Evolutionary conservation across 805 yeast genomes (phyloP), one percentile per base, ranked within the genome.

Genomic region (Wickerhamomyces strasburgensis): DNA sequence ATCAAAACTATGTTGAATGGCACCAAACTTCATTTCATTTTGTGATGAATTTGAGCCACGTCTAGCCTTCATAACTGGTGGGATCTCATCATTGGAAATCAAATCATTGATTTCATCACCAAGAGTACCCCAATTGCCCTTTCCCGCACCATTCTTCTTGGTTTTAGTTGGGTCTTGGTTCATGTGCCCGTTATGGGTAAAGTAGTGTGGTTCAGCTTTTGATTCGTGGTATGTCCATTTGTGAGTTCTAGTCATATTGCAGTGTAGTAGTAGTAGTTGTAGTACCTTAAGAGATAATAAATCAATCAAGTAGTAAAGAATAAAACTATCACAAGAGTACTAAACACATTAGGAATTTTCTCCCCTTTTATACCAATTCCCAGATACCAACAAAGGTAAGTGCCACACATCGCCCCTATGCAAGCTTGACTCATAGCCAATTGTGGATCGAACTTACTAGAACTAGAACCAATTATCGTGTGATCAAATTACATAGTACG

Each of bases 81-180:
- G 66, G 44, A 77, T 66, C 44, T 75, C 80, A 33, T 80, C 84
- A 14, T 70, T 63, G 36, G 73, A 75, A 41, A 74, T 70, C 43
- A 84, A 57, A 44, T 78, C 84, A 32, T 75, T 74, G 35, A 80
- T 57, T 51, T 86, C 95, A 49, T 84, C 95, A 21, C 88, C 90
- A 7, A 78, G 72, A 42, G 68, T 65, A 30, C 97, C 97, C 95
- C 96, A 86, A 54, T 87, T 87, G 47, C 80, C 81, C 51, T 77
- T 79, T 32, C 97, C 97, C 24, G 81, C 82, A 34, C 97, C 97
- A 40, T 72, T 72, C 58, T 84, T 86, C 73, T 86, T 86, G 39
- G 83, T 75, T 52, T 77, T 75, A 54, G 77, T 78, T 38, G 96
- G 95, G 44, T 80, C 77, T 37, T 76, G 71, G 50, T 82, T 79